These are phyloP conservation scores for Tolypocladium tropicale DNA, from an alignment of 2,329 filamentous ascomycete species.

Conservation along the genomic window DNA sequence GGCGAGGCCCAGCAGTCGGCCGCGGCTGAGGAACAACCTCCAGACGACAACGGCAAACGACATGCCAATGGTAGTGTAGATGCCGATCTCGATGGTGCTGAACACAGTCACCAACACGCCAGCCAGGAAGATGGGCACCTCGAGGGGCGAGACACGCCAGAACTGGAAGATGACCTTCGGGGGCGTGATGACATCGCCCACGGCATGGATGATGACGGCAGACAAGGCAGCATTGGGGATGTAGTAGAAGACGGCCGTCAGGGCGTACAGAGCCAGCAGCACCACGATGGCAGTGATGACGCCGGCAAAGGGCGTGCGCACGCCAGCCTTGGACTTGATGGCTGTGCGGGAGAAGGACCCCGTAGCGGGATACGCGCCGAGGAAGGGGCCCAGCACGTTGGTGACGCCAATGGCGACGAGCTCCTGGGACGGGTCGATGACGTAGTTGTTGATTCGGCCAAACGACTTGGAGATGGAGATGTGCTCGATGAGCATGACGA, in stretches of 20 bases:
- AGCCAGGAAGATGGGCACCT: constrained; percentile 75
- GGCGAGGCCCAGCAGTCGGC: constrained; percentile 69
- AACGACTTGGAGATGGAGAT: constrained; percentile 79
- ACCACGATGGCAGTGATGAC: constrained; percentile 77
- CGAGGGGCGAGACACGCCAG: constrained; percentile 74
- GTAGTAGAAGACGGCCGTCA: constrained; percentile 79
- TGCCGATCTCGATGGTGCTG: constrained; percentile 70
- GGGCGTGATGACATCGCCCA: constrained; percentile 74
- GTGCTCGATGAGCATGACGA: constrained; percentile 71
- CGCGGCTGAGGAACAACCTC: constrained; percentile 67
- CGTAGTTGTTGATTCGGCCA: constrained; percentile 71
- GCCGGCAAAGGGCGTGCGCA: constrained; percentile 77
- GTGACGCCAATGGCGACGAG: constrained; percentile 67
- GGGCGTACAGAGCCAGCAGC: constrained; percentile 71
- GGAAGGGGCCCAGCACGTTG: constrained; percentile 67
- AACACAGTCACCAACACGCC: constrained; percentile 80
- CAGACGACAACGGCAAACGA: constrained; percentile 65
- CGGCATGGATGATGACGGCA: constrained; percentile 84
- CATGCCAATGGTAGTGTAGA: constrained; percentile 68
- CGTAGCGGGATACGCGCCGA: constrained; percentile 76
- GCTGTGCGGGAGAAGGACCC: constrained; percentile 86
- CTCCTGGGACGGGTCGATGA: constrained; percentile 70
- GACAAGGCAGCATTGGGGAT: constrained; percentile 69
- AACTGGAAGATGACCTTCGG: constrained; percentile 80
- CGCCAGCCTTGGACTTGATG: constrained; percentile 90